Percentiles rank a stretch among this genome's conserved stretches.
phyloP scores from a whole-genome alignment of 257 asterid species.

The Lithospermum erythrorhizon region DNA sequence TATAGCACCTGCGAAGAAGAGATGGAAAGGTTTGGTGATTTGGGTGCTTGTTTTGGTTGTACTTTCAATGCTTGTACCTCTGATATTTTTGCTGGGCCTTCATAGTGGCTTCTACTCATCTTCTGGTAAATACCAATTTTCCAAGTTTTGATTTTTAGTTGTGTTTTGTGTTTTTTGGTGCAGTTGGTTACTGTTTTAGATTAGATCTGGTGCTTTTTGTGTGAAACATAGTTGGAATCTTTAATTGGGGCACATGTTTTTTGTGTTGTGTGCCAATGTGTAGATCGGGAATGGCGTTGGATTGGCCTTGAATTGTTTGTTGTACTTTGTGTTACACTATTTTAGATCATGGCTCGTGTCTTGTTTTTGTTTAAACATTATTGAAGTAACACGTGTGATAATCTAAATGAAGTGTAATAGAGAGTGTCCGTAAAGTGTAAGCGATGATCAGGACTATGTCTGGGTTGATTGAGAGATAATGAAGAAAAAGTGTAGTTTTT shows the following conservation, averaged over 20 bases:
- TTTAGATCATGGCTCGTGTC: too few relatives aligned
- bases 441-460: too few relatives aligned
- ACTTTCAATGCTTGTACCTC: slow-evolving; percentile 92
- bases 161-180: slow-evolving; percentile 2
- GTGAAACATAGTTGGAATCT: background rate
- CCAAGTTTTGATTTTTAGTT: background rate
- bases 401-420: too few relatives aligned
- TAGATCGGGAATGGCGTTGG: background rate
- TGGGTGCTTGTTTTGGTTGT: slow-evolving; percentile 73
- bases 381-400: too few relatives aligned
- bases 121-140: slow-evolving; percentile 2
- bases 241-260: background rate
- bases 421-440: too few relatives aligned
- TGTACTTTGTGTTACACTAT: too few relatives aligned
- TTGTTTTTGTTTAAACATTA: too few relatives aligned
- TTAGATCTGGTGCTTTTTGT: background rate
- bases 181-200: background rate
- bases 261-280: background rate
- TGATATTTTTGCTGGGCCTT: slow-evolving; percentile 73
- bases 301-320: background rate
- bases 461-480: background rate
- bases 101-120: slow-evolving; percentile 27
- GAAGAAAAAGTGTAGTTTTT: background rate
- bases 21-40: slow-evolving; percentile 74
- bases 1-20: slow-evolving; percentile 27